Evolutionary conservation across 306 rosid species (phyloP).

Genomic region (Benincasa hispida): DNA sequence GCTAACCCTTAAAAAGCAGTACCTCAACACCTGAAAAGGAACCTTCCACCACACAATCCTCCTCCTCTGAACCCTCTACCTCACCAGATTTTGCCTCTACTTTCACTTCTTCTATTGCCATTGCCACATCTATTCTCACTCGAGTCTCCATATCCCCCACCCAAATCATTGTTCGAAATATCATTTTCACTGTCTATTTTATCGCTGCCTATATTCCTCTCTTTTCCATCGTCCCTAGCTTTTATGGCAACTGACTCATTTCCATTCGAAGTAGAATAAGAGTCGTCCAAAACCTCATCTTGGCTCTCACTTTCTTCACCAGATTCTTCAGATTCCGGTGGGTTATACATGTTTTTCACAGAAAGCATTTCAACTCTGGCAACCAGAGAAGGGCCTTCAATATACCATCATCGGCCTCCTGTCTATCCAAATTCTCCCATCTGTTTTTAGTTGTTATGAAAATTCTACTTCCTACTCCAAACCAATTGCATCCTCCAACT

Average conservation of each 20-base stretch:
- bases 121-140: constrained; percentile 3
- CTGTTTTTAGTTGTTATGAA: too few species aligned
- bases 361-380: background rate
- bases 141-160: constrained; percentile 10
- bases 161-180: constrained; percentile 8
- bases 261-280: constrained; percentile 27
- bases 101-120: constrained; percentile 12
- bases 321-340: constrained; percentile 13
- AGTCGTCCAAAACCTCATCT: constrained; percentile 15
- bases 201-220: background rate
- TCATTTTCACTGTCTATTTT: constrained; percentile 12
- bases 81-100: constrained; percentile 14
- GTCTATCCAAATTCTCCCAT: constrained; percentile 5
- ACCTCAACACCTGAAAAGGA: constrained; percentile 69
- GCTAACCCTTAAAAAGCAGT: constrained; percentile 44
- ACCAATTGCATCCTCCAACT: too few species aligned
- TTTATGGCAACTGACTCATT: constrained; percentile 10
- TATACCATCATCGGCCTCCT: background rate
- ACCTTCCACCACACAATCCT: constrained; percentile 73
- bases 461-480: too few species aligned
- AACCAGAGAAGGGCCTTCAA: constrained; percentile 14
- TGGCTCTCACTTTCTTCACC: constrained; percentile 12
- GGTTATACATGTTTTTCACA: background rate
- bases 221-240: constrained; percentile 11
- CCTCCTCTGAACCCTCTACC: constrained; percentile 22